Conservation (phyloP, 2,329 filamentous ascomycete genomes). For the Akanthomyces lecanii region DNA sequence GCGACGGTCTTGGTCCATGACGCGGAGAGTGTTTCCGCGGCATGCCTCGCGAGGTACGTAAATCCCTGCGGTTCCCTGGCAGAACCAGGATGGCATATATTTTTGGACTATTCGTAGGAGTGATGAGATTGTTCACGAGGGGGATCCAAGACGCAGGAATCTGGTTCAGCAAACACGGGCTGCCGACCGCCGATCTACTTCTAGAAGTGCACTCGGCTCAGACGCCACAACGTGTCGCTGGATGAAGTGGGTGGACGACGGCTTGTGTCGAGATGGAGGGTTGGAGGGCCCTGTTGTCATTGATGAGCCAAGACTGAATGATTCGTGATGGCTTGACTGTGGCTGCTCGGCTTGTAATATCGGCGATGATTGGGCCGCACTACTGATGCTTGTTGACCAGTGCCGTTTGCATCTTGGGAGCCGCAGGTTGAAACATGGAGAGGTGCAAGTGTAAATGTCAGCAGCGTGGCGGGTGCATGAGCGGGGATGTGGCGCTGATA, state of each 20-base stretch:
- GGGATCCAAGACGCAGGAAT: not conserved
- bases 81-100: not conserved
- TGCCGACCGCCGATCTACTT: constrained; percentile 1
- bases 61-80: not conserved
- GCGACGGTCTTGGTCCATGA: not conserved
- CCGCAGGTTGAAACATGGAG: constrained; percentile 6
- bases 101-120: not conserved
- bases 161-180: not conserved
- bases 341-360: not conserved
- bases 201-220: not conserved
- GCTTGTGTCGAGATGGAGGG: not conserved
- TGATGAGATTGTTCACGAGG: not conserved
- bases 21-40: not conserved
- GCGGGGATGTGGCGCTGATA: constrained; percentile 7
- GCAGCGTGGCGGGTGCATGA: not conserved
- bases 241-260: not conserved
- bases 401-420: not conserved
- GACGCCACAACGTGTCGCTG: constrained; percentile 13
- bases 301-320: not conserved
- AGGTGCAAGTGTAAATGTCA: not conserved
- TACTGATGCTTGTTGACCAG: not conserved
- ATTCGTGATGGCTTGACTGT: not conserved
- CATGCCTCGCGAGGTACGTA: not conserved
- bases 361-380: not conserved
- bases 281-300: no score